These are phyloP conservation scores for Sporormia fimetaria DNA, from an alignment of 495 filamentous ascomycete genomes.

Conservation along the genomic window DNA sequence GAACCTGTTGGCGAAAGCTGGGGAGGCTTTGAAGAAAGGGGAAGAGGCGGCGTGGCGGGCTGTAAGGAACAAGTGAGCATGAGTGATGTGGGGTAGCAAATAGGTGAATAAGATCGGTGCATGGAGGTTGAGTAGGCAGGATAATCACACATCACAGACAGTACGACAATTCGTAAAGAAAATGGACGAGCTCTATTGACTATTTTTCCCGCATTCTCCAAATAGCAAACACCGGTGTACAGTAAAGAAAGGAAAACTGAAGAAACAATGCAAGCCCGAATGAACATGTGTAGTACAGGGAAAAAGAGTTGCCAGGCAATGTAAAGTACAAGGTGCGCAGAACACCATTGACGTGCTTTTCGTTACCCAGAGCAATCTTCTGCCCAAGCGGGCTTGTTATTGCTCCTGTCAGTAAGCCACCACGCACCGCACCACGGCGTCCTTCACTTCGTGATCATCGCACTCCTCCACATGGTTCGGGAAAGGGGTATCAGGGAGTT, in stretches of 20 bases:
- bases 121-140: not conserved
- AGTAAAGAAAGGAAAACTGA: constrained; percentile 22
- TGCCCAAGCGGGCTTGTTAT: constrained; percentile 26
- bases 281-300: constrained; percentile 31
- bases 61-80: constrained; percentile 10
- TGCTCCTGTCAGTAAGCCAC: constrained; percentile 24
- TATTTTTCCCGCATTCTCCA: constrained; percentile 15
- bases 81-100: not conserved
- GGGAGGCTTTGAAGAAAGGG: constrained; percentile 18
- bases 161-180: constrained; percentile 8
- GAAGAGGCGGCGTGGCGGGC: constrained; percentile 21
- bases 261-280: constrained; percentile 26
- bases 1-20: constrained; percentile 15
- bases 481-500: constrained; percentile 17
- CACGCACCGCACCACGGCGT: constrained; percentile 22
- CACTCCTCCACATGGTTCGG: constrained; percentile 10
- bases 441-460: constrained; percentile 20
- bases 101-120: too few relatives aligned
- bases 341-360: constrained; percentile 27
- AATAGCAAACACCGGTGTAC: constrained; percentile 13
- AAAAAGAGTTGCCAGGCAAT: constrained; percentile 41
- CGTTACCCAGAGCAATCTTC: constrained; percentile 36
- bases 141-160: constrained; percentile 7
- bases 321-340: constrained; percentile 46
- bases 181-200: constrained; percentile 14